Evolutionary conservation across 352 stramenopile genomes (phyloP).

Genomic region (Bremia lactucae): DNA sequence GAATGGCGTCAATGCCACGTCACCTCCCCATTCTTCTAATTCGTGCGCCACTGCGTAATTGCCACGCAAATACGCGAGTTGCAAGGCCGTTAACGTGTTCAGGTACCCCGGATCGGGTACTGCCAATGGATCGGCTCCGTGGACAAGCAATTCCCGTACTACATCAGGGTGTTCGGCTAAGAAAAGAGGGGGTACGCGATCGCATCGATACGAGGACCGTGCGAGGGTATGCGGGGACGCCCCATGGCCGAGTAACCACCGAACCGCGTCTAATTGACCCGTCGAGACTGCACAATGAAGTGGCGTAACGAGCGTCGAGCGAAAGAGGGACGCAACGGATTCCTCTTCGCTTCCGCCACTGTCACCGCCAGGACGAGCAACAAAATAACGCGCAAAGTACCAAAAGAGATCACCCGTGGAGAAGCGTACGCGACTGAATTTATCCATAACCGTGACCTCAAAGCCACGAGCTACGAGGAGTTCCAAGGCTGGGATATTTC

Average conservation of each 20-base stretch:
- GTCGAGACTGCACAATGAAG: slow-evolving; percentile 59
- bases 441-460: slow-evolving; percentile 54
- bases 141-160: slow-evolving; percentile 42
- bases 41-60: slow-evolving; percentile 54
- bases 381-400: slow-evolving; percentile 59
- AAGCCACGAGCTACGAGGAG: slow-evolving; percentile 45
- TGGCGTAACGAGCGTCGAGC: slow-evolving; percentile 56
- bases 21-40: slow-evolving; percentile 58
- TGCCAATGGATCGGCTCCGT: slow-evolving; percentile 58
- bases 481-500: slow-evolving; percentile 50
- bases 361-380: slow-evolving; percentile 30
- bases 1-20: slow-evolving; percentile 59
- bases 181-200: slow-evolving; percentile 58
- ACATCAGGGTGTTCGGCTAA: slow-evolving; percentile 59
- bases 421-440: slow-evolving; percentile 63
- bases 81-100: slow-evolving; percentile 58
- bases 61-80: slow-evolving; percentile 53
- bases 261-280: slow-evolving; percentile 40
- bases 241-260: slow-evolving; percentile 44
- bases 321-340: slow-evolving; percentile 47
- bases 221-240: slow-evolving; percentile 51
- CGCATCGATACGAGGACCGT: slow-evolving; percentile 51
- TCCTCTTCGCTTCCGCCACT: slow-evolving; percentile 31
- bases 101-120: slow-evolving; percentile 53
- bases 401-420: slow-evolving; percentile 72